These are phyloP conservation scores for Imleria badia DNA, from an alignment of 768 basidiomycete species.

Conservation along the genomic window DNA sequence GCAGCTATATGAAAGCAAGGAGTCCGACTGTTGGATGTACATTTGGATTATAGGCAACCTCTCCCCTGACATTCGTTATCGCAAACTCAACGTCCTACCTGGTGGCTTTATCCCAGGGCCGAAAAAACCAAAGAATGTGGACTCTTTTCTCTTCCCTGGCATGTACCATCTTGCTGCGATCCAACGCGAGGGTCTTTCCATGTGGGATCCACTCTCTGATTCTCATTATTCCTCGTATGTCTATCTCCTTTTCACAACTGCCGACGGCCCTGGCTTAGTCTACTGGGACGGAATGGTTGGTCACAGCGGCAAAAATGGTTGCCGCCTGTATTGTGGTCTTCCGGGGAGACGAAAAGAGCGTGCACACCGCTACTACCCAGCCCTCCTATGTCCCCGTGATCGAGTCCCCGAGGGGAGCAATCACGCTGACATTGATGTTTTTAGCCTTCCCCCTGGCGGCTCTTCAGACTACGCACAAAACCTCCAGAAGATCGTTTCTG, in stretches of 20 bases:
- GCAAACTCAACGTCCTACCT: not conserved
- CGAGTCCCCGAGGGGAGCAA: no score
- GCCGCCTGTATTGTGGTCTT: no score
- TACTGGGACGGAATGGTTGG: not conserved
- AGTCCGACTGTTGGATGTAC: no score
- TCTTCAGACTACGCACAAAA: conserved; percentile 1
- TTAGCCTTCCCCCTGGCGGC: conserved; percentile 8
- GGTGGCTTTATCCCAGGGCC: not conserved
- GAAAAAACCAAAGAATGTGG: not conserved
- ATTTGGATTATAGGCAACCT: not conserved
- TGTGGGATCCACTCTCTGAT: not conserved
- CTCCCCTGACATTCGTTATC: not conserved
- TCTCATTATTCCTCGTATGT: not conserved
- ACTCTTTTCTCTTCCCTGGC: not conserved
- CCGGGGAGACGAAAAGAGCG: no score
- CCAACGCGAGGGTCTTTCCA: not conserved
- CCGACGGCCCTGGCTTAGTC: not conserved
- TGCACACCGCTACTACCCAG: no score
- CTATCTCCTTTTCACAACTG: not conserved
- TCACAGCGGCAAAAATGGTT: no score
- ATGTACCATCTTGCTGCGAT: not conserved
- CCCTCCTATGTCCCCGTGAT: no score
- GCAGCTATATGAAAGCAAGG: not conserved
- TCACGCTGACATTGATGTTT: conserved; percentile 33
- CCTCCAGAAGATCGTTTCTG: not conserved